These are phyloP conservation scores for Mitragyna speciosa DNA, from an alignment of 257 asterid species.

Conservation along the genomic window DNA sequence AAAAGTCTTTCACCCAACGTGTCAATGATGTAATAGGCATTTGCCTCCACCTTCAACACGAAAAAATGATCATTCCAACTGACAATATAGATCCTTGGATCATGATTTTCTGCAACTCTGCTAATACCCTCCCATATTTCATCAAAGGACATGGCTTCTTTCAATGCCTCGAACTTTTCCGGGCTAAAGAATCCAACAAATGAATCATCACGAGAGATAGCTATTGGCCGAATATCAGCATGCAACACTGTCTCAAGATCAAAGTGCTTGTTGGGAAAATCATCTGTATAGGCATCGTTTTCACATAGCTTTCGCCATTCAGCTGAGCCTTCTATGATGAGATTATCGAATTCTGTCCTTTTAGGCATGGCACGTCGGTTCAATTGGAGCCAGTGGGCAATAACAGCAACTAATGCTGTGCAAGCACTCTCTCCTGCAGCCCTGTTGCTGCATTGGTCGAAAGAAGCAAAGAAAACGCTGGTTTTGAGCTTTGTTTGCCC, in stretches of 20 bases:
- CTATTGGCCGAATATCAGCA: constrained; percentile 49
- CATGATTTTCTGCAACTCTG: constrained; percentile 12
- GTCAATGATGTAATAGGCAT: constrained; percentile 59
- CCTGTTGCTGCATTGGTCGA: constrained; percentile 65
- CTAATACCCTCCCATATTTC: constrained; percentile 58
- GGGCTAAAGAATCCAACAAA: constrained; percentile 76
- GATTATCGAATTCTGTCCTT: constrained; percentile 46
- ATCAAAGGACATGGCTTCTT: constrained; percentile 66
- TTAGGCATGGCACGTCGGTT: constrained; percentile 46
- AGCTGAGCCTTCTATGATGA: constrained; percentile 64
- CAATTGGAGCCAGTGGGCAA: constrained; percentile 70
- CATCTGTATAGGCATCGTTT: constrained; percentile 29
- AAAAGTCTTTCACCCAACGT: constrained; percentile 68
- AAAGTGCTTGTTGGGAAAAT: constrained; percentile 71
- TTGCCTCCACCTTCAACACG: constrained; percentile 53
- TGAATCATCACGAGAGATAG: constrained; percentile 45
- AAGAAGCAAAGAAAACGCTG: constrained; percentile 59
- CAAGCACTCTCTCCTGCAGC: constrained; percentile 82
- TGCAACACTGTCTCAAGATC: constrained; percentile 67
- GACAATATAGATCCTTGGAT: constrained; percentile 54
- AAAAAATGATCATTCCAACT: constrained; percentile 86
- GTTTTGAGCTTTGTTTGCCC: constrained; percentile 54
- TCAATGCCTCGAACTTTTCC: constrained; percentile 47
- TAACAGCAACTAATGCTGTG: constrained; percentile 59
- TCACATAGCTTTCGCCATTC: constrained; percentile 72